These are phyloP conservation scores for Hibiscus mutabilis DNA, from an alignment of 345 rosid species.

Conservation along the genomic window DNA sequence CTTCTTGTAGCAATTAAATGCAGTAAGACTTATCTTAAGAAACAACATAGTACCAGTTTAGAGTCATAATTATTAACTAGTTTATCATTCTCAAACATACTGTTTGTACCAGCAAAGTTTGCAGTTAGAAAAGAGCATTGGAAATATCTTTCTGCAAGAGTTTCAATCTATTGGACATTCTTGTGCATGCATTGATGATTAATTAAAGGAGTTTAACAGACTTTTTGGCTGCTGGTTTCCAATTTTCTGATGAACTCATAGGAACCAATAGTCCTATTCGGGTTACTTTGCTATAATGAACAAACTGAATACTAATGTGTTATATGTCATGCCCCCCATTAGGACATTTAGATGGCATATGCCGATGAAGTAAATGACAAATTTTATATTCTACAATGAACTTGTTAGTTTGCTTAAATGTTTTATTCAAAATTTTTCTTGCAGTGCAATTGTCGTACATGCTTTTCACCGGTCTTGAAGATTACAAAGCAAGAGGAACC, in stretches of 20 bases:
- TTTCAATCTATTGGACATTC: background rate
- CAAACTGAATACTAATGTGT: background rate
- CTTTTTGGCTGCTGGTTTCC: background rate
- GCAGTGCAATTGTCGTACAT: slow-evolving; percentile 92
- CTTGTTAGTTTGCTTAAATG: background rate
- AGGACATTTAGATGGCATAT: background rate
- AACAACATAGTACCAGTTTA: background rate
- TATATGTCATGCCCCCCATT: background rate
- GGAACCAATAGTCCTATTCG: background rate
- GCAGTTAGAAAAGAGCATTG: background rate
- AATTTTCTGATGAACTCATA: background rate
- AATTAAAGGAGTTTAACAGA: background rate
- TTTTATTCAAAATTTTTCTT: slow-evolving; percentile 13
- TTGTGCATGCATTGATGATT: background rate
- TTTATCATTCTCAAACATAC: background rate
- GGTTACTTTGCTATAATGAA: background rate
- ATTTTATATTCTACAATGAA: background rate
- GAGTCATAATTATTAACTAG: background rate
- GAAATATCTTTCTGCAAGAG: background rate
- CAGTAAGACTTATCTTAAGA: background rate
- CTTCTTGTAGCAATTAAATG: background rate
- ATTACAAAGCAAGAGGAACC: slow-evolving; percentile 95
- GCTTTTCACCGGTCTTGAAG: slow-evolving; percentile 89
- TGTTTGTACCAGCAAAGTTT: no score
- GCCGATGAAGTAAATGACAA: background rate